Percentiles rank a stretch among this genome's conserved stretches.
Evolutionary conservation across 176 grass and related monocot species (phyloP).

Genomic region (Oryza glumipatula): DNA sequence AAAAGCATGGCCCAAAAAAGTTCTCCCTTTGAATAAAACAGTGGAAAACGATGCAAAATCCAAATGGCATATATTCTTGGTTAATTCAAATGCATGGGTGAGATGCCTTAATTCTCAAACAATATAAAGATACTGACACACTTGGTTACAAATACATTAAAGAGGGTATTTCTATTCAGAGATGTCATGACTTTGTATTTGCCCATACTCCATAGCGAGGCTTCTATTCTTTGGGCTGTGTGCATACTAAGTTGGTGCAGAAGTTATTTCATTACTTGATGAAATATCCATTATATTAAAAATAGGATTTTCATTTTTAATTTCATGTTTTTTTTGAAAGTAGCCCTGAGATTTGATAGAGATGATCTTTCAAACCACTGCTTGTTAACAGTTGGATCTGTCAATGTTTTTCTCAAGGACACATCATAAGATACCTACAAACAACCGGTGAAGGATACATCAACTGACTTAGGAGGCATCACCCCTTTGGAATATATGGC

Average conservation of each 20-base stretch:
- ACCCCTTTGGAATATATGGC: conserved; percentile 5
- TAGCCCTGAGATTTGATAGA: background rate
- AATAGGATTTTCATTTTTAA: background rate
- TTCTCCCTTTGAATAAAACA: background rate
- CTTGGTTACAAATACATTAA: background rate
- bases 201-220: background rate
- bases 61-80: background rate
- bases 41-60: background rate
- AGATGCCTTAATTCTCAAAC: conserved; percentile 2
- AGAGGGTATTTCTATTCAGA: conserved; percentile 1
- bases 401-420: background rate
- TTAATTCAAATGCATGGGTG: background rate
- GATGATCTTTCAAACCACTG: background rate
- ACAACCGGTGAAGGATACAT: conserved; percentile 1
- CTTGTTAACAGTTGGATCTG: background rate
- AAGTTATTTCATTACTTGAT: too few species aligned
- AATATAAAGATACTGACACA: background rate
- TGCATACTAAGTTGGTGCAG: too few species aligned
- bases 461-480: conserved; percentile 22
- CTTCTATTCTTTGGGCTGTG: background rate
- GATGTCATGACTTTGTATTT: background rate
- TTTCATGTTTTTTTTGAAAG: background rate
- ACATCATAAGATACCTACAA: background rate
- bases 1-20: background rate
- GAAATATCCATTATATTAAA: too few species aligned